phyloP scores from a whole-genome alignment of 805 yeast genomes.

The Myxozyma vanderwaltii region DNA sequence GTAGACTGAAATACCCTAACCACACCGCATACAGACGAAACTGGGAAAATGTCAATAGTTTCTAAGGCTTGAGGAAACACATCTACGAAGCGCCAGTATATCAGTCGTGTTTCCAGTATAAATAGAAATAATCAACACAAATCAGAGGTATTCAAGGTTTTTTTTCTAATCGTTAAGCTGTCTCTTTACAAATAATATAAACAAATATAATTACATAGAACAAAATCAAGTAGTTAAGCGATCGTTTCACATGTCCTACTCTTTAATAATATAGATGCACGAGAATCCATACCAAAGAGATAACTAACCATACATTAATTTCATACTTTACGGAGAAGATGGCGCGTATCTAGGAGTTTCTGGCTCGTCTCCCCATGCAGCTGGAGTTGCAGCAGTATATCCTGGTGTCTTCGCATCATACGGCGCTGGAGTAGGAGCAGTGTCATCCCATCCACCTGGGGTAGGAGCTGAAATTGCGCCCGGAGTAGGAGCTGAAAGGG shows the following conservation, averaged over 20 bases:
- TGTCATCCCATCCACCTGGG: conserved; percentile 40
- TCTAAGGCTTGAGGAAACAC: neutral
- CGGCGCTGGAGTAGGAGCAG: conserved; percentile 42
- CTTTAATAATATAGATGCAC: neutral
- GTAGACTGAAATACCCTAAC: neutral
- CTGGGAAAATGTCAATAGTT: neutral
- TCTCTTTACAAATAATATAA: no score
- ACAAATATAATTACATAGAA: no score
- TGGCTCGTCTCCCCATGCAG: conserved; percentile 32
- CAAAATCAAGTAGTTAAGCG: no score
- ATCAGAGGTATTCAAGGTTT: no score
- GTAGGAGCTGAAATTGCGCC: conserved; percentile 46
- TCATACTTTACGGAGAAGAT: conserved; percentile 23
- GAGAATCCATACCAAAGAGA: neutral
- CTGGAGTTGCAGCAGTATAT: conserved; percentile 34
- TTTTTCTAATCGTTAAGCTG: no score
- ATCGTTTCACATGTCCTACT: neutral
- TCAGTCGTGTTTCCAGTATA: neutral
- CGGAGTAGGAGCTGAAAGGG: conserved; percentile 48
- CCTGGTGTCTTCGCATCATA: conserved; percentile 44
- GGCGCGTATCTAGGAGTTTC: conserved; percentile 39
- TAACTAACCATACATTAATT: neutral
- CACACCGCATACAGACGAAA: neutral
- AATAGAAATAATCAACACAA: no score
- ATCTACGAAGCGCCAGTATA: neutral